Conservation (phyloP, 176 grass and related monocot species). For the Bolboschoenus planiculmis region DNA sequence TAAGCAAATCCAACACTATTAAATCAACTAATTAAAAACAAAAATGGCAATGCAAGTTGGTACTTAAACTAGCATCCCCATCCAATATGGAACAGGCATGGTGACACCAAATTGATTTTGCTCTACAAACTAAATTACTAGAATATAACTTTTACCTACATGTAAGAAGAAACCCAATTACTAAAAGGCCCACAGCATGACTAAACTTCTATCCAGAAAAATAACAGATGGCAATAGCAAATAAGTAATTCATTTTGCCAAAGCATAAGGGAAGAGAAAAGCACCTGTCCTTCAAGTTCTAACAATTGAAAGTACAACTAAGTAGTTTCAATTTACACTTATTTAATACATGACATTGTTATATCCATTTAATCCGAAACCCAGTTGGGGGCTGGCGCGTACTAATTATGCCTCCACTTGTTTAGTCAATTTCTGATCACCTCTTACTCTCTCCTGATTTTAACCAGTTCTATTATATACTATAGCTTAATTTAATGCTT, state of each 20-base stretch:
- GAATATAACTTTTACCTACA: background rate
- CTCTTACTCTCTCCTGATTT: background rate
- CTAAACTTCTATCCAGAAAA: background rate
- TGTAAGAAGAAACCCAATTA: background rate
- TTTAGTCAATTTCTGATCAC: background rate
- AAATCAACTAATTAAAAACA: background rate
- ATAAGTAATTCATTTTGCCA: background rate
- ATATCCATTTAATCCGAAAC: background rate
- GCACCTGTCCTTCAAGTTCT: background rate
- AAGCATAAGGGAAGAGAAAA: background rate
- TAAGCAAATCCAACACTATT: background rate
- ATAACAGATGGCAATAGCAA: background rate
- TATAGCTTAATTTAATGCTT: background rate
- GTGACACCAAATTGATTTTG: background rate
- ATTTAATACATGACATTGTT: background rate
- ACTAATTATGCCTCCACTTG: background rate
- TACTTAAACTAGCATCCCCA: background rate
- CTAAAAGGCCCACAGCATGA: background rate
- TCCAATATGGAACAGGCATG: no score
- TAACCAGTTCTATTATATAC: background rate
- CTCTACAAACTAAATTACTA: background rate
- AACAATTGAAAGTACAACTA: background rate
- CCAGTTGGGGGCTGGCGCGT: background rate
- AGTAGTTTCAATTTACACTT: background rate
- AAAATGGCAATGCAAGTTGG: background rate